Evolutionary conservation across 352 stramenopile species (phyloP), one percentile per base, ranked within the genome.

Genomic region (Elongisporangium senticosum): DNA sequence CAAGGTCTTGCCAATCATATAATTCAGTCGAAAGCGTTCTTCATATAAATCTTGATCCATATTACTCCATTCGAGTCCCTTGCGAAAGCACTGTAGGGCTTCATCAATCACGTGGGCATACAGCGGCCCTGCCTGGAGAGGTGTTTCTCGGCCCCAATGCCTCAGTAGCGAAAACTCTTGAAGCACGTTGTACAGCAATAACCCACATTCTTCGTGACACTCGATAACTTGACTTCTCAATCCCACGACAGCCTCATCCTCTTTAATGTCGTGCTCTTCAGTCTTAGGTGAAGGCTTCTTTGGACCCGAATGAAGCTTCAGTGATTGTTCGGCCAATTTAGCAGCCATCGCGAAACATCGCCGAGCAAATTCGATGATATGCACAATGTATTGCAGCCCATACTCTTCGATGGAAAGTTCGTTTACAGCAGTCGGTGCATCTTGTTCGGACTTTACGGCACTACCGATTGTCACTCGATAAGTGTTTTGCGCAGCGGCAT

Each of bases 1-100:
- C 23, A 90, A 28, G 1, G 72, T 71, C 56, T 94, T 94, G 4
- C 82, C 84, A 1, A 83, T 71, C 77, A 94, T 90, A 50, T 89
- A 92, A 15, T 77, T 57, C 52, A 93, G 55, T 15, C 81, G 79
- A 50, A 90, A 90, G 24, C 73, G 73, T 50, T 74, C 67, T 63
- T 88, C 79, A 24, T 88, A 62, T 0, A 72, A 60, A 21, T 77
- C 61, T 15, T 72, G 59, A 6, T 68, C 65, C 13, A 43, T n/a
- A 21, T 70, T 53, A 51, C 74, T 82, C n/a, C 71, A 23, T 6
- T 49, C 51, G 14, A 88, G 60, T 5, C 68, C 77, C 37, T 59
- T 62, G 43, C 61, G 58, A 23, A 90, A 90, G 53, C 75, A 81
- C 0, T 52, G 13, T 2, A 84, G 53, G 2, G 68, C 63, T n/a